Evolutionary conservation across 768 basidiomycete species (phyloP).

Genomic region (Gloeopeniophorella convolvens): DNA sequence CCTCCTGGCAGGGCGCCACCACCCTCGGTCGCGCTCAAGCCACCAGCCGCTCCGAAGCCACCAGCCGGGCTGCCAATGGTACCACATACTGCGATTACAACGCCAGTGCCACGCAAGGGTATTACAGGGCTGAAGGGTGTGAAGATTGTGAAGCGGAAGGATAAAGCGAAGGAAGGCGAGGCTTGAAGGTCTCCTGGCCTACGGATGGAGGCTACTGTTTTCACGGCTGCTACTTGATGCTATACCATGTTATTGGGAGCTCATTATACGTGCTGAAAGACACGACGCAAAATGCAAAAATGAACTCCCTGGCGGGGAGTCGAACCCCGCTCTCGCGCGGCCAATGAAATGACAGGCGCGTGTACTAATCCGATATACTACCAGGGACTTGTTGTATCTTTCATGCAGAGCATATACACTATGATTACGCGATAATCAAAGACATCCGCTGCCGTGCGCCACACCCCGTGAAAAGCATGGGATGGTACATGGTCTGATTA

Average conservation of each 20-base stretch:
- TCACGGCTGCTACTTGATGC: too few relatives aligned
- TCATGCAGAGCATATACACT: too few relatives aligned
- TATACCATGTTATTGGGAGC: too few relatives aligned
- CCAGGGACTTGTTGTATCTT: neutral
- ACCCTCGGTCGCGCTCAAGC: neutral
- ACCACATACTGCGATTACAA: neutral
- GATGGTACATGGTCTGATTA: too few relatives aligned
- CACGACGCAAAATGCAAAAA: neutral
- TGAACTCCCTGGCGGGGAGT: conserved; percentile 36
- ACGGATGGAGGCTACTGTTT: too few relatives aligned
- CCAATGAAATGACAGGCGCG: conserved; percentile 15
- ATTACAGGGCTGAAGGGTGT: conserved; percentile 23
- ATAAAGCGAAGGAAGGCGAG: conserved; percentile 7
- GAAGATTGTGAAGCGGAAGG: conserved; percentile 26
- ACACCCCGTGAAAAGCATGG: too few relatives aligned
- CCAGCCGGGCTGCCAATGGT: neutral
- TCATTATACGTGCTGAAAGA: neutral
- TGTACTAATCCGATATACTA: conserved; percentile 22
- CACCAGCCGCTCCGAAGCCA: conserved; percentile 6
- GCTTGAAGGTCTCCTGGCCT: too few relatives aligned
- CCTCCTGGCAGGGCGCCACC: neutral
- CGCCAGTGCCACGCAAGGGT: conserved; percentile 3
- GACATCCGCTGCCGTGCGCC: too few relatives aligned
- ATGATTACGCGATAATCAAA: too few relatives aligned
- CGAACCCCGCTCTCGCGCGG: conserved; percentile 42